Evolutionary conservation across 2,329 filamentous ascomycete species (phyloP).

Genomic region (Microcyclosporella mali): DNA sequence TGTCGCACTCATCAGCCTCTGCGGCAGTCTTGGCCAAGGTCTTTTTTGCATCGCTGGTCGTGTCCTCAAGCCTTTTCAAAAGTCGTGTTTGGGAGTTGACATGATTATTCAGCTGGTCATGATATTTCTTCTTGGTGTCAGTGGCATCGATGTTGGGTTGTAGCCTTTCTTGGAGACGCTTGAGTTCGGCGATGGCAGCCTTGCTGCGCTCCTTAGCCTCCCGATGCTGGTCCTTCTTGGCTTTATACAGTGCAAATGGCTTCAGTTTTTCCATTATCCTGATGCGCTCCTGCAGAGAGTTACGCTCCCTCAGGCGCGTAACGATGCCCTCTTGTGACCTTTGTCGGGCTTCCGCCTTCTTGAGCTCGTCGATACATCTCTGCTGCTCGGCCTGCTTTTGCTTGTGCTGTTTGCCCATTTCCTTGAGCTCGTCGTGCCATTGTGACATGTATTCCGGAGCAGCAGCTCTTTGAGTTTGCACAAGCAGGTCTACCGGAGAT

Average conservation of each 20-base stretch:
- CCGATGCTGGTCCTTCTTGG: constrained; percentile 44
- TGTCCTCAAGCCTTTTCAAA: constrained; percentile 51
- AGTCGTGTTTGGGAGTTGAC: constrained; percentile 50
- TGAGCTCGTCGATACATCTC: constrained; percentile 56
- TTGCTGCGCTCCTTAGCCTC: constrained; percentile 53
- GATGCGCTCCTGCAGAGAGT: constrained; percentile 59
- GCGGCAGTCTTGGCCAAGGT: constrained; percentile 35
- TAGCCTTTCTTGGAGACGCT: constrained; percentile 53
- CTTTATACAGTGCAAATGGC: constrained; percentile 59
- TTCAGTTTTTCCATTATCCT: constrained; percentile 59
- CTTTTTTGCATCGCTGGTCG: constrained; percentile 36
- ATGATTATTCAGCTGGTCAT: constrained; percentile 49
- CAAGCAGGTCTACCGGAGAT: constrained; percentile 71
- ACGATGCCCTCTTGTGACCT: constrained; percentile 72
- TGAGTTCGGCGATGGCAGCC: constrained; percentile 52
- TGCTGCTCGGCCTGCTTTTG: constrained; percentile 44
- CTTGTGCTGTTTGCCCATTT: constrained; percentile 64
- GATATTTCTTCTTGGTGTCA: constrained; percentile 64
- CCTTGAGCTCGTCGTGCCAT: constrained; percentile 70
- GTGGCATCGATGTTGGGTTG: constrained; percentile 66
- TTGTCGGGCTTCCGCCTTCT: constrained; percentile 66
- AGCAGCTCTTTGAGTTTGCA: constrained; percentile 81
- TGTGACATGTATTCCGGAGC: constrained; percentile 73
- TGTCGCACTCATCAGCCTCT: constrained; percentile 30
- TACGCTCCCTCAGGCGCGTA: constrained; percentile 70